Percentiles rank a stretch among this genome's conserved stretches.
Conservation (phyloP, 495 filamentous ascomycete species). For the Xylaria grammica region DNA sequence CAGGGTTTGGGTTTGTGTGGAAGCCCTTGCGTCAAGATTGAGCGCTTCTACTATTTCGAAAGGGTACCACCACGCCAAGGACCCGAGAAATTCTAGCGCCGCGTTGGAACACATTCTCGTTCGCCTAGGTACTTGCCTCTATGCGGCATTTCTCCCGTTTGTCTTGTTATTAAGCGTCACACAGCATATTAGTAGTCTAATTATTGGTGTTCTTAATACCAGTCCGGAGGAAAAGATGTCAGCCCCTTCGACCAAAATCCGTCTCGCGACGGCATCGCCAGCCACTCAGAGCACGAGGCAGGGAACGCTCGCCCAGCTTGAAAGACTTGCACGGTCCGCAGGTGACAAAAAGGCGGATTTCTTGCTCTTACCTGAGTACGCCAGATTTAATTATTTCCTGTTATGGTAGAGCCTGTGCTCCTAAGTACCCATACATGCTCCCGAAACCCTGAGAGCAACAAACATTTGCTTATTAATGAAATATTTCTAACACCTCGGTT, state of each 20-base stretch:
- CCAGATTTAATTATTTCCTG: background rate
- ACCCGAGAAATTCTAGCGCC: too few relatives aligned
- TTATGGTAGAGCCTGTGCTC: background rate
- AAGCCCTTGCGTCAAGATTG: too few relatives aligned
- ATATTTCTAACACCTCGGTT: background rate
- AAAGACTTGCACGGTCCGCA: slow-evolving; percentile 58
- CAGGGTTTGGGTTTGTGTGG: too few relatives aligned
- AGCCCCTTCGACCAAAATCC: slow-evolving; percentile 50
- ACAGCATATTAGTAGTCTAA: background rate
- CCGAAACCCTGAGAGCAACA: background rate
- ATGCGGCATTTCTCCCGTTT: background rate
- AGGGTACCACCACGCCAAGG: too few relatives aligned
- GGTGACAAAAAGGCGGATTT: slow-evolving; percentile 66
- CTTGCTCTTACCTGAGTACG: slow-evolving; percentile 80
- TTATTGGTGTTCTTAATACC: background rate
- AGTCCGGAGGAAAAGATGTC: background rate
- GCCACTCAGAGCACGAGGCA: slow-evolving; percentile 67
- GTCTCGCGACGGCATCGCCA: slow-evolving; percentile 79
- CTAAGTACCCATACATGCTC: background rate
- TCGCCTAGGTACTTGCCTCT: background rate
- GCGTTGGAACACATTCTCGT: background rate
- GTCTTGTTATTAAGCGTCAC: background rate
- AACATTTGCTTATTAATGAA: background rate
- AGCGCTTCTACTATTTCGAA: too few relatives aligned
- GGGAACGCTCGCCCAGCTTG: slow-evolving; percentile 70